Conservation (phyloP, 768 basidiomycete genomes). For the Agrocybe chaxingu region DNA sequence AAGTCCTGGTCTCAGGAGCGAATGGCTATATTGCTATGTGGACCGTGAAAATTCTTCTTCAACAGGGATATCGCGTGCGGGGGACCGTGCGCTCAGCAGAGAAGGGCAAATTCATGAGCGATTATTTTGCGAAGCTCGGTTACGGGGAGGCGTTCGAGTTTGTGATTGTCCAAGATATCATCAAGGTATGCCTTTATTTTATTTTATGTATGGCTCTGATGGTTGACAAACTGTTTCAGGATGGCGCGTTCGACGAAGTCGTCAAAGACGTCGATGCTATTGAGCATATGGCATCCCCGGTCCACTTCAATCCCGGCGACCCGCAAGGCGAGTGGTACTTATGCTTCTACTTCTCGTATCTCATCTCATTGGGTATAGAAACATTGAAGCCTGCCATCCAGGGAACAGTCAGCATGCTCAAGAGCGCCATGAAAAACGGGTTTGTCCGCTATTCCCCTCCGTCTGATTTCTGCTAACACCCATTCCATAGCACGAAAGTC, state of each 20-base stretch:
- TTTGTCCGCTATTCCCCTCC: conserved; percentile 13
- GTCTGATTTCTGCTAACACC: background rate
- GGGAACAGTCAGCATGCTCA: conserved; percentile 63
- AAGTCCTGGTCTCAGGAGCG: conserved; percentile 54
- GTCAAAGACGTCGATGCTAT: conserved; percentile 2
- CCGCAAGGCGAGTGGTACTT: conserved; percentile 5
- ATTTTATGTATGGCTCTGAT: background rate
- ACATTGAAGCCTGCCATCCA: conserved; percentile 70
- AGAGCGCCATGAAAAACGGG: conserved; percentile 54
- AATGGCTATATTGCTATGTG: conserved; percentile 61
- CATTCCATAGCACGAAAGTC: background rate
- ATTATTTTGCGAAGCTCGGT: conserved; percentile 45
- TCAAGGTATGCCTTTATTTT: conserved; percentile 22
- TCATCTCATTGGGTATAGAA: conserved; percentile 30
- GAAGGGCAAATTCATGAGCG: conserved; percentile 56
- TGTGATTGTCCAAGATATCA: conserved; percentile 69
- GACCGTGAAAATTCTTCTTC: conserved; percentile 53
- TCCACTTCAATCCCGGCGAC: background rate
- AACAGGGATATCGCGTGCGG: conserved; percentile 59
- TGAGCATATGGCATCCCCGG: conserved; percentile 4
- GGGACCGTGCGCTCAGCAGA: conserved; percentile 62
- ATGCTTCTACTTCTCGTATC: too few relatives aligned
- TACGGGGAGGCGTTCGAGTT: conserved; percentile 60
- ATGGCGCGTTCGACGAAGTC: background rate
- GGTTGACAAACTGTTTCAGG: conserved; percentile 16